phyloP scores from a whole-genome alignment of 129 eudicot genomes.

The Tanacetum coccineum region DNA sequence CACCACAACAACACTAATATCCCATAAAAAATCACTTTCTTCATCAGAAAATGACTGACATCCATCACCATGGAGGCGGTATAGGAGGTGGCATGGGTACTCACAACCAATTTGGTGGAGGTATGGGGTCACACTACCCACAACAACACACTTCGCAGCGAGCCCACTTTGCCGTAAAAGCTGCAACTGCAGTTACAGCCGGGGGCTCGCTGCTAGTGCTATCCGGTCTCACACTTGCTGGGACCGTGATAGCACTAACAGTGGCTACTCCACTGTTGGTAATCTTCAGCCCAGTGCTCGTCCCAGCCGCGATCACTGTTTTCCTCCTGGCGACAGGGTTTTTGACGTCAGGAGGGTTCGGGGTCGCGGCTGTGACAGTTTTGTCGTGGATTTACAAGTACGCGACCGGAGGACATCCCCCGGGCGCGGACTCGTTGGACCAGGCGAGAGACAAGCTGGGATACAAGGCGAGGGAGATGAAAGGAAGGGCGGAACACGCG shows the following conservation, averaged over 20 bases:
- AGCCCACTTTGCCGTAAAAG: conserved; percentile 56
- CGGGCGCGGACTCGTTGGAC: conserved; percentile 46
- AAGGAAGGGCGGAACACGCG: conserved; percentile 50
- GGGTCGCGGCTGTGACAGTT: conserved; percentile 55
- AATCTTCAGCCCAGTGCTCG: conserved; percentile 59
- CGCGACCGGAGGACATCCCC: conserved; percentile 46
- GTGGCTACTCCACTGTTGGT: conserved; percentile 57
- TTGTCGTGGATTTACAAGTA: conserved; percentile 64
- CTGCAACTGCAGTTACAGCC: conserved; percentile 45
- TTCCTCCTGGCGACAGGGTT: conserved; percentile 49
- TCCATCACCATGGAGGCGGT: not conserved
- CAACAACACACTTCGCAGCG: conserved; percentile 22
- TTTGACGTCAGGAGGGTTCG: conserved; percentile 56
- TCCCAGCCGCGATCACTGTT: conserved; percentile 52
- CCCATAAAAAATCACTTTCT: not conserved
- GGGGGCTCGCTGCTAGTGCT: conserved; percentile 51
- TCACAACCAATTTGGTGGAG: conserved; percentile 12
- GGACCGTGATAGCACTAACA: conserved; percentile 47
- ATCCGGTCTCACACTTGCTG: conserved; percentile 52
- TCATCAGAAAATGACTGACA: conserved; percentile 33
- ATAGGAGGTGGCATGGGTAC: not conserved
- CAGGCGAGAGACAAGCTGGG: conserved; percentile 44
- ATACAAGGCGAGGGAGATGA: conserved; percentile 53
- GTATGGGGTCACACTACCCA: conserved; percentile 9
- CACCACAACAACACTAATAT: not conserved